Conservation (phyloP, 495 filamentous ascomycete species). For the Annulohypoxylon bovei region DNA sequence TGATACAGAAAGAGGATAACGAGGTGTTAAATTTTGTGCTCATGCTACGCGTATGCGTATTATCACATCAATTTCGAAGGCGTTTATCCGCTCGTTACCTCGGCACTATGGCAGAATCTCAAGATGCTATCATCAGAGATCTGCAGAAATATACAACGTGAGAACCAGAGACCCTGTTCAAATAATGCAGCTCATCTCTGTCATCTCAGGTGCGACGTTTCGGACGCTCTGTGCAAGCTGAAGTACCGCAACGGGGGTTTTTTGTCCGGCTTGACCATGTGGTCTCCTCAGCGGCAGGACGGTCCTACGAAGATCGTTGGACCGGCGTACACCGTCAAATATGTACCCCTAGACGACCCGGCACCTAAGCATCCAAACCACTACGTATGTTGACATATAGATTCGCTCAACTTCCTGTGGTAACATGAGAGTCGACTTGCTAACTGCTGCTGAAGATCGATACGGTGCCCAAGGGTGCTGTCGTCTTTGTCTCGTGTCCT, state of each 20-base stretch:
- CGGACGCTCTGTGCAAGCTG: slow-evolving; percentile 61
- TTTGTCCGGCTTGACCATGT: slow-evolving; percentile 66
- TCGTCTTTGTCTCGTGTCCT: slow-evolving; percentile 67
- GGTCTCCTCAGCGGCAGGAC: slow-evolving; percentile 62
- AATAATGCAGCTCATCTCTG: slow-evolving; percentile 8
- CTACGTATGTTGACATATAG: slow-evolving; percentile 53
- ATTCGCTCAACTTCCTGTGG: neutral
- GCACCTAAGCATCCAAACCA: slow-evolving; percentile 57
- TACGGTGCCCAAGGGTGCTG: slow-evolving; percentile 58
- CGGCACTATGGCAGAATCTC: slow-evolving; percentile 33
- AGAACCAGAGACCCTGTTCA: slow-evolving; percentile 3
- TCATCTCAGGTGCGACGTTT: slow-evolving; percentile 54
- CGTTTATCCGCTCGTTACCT: neutral
- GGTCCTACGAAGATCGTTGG: slow-evolving; percentile 65
- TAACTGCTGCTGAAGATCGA: slow-evolving; percentile 57
- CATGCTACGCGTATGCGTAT: neutral
- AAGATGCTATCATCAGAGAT: slow-evolving; percentile 52
- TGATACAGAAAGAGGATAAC: neutral
- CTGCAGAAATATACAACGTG: slow-evolving; percentile 58
- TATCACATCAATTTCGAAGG: neutral
- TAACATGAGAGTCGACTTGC: neutral
- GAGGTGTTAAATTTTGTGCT: neutral
- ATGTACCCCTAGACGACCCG: slow-evolving; percentile 57
- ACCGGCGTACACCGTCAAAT: slow-evolving; percentile 67
- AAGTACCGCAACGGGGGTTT: slow-evolving; percentile 65